phyloP scores from a whole-genome alignment of 192 early-diverging fungal species.

The Paraglomus brasilianum region DNA sequence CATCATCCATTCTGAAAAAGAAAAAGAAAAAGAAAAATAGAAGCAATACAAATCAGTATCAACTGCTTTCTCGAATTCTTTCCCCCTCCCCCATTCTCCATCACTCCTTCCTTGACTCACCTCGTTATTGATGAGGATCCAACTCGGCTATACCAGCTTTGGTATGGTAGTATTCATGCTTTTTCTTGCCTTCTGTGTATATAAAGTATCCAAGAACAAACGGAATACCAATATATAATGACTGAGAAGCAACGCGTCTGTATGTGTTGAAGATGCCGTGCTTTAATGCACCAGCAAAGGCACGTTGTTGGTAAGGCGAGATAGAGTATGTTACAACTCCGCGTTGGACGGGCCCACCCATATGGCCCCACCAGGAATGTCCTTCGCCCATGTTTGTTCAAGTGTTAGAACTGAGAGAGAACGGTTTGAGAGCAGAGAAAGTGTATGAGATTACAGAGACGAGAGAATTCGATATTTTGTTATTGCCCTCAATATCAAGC shows the following conservation, averaged over 20 bases:
- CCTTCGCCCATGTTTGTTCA: not conserved
- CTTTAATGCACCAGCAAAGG: slow-evolving; percentile 57
- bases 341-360: slow-evolving; percentile 57
- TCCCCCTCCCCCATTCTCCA: too few relatives aligned
- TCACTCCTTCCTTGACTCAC: too few relatives aligned
- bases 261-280: slow-evolving; percentile 63
- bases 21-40: too few relatives aligned
- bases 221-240: slow-evolving; percentile 56
- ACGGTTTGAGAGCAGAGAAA: too few relatives aligned
- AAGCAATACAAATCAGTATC: too few relatives aligned
- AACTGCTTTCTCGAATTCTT: too few relatives aligned
- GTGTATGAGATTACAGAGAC: too few relatives aligned
- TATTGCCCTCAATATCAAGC: too few relatives aligned
- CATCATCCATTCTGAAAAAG: too few relatives aligned
- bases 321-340: slow-evolving; percentile 59
- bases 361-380: slow-evolving; percentile 48
- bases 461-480: too few relatives aligned
- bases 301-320: slow-evolving; percentile 63
- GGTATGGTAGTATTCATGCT: slow-evolving; percentile 31
- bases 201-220: slow-evolving; percentile 46
- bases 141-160: slow-evolving; percentile 30
- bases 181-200: slow-evolving; percentile 49
- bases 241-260: slow-evolving; percentile 53
- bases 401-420: not conserved
- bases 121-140: too few relatives aligned